Conservation (phyloP, 2,329 filamentous ascomycete genomes). For the Xylaria sp. region DNA sequence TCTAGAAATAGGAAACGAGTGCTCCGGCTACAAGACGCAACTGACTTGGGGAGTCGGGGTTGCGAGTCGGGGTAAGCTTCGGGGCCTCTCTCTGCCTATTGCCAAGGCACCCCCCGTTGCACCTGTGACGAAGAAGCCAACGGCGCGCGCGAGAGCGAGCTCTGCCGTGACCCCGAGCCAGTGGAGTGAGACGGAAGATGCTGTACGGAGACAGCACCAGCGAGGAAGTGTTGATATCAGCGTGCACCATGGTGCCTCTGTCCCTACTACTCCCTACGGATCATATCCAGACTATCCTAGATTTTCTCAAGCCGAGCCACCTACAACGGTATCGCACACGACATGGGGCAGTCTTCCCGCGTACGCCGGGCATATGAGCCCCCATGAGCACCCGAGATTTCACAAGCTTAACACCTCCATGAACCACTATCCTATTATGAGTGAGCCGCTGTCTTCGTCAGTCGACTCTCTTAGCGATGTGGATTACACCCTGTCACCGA, state of each 20-base stretch:
- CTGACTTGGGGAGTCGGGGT: slow-evolving; percentile 97
- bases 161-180: slow-evolving; percentile 55
- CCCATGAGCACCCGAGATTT: slow-evolving; percentile 57
- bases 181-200: slow-evolving; percentile 55
- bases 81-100: slow-evolving; percentile 82
- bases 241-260: slow-evolving; percentile 55
- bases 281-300: slow-evolving; percentile 63
- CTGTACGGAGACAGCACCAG: slow-evolving; percentile 49
- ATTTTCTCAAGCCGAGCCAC: slow-evolving; percentile 60
- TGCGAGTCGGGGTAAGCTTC: slow-evolving; percentile 92
- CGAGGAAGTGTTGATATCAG: slow-evolving; percentile 55
- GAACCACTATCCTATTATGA: slow-evolving; percentile 58
- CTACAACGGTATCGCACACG: slow-evolving; percentile 55
- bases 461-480: slow-evolving; percentile 71
- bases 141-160: slow-evolving; percentile 59
- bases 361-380: slow-evolving; percentile 57
- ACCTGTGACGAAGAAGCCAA: slow-evolving; percentile 60
- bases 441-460: slow-evolving; percentile 64
- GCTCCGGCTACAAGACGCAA: slow-evolving; percentile 95
- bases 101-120: slow-evolving; percentile 69
- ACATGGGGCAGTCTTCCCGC: slow-evolving; percentile 60
- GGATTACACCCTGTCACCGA: slow-evolving; percentile 66
- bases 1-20: slow-evolving; percentile 89
- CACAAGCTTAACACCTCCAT: slow-evolving; percentile 56
- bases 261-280: slow-evolving; percentile 52